A percentile compares a stretch with the other conserved stretches of the same genome.
Conservation (phyloP, 441 rosid genomes). For the Jatropha podagrica region DNA sequence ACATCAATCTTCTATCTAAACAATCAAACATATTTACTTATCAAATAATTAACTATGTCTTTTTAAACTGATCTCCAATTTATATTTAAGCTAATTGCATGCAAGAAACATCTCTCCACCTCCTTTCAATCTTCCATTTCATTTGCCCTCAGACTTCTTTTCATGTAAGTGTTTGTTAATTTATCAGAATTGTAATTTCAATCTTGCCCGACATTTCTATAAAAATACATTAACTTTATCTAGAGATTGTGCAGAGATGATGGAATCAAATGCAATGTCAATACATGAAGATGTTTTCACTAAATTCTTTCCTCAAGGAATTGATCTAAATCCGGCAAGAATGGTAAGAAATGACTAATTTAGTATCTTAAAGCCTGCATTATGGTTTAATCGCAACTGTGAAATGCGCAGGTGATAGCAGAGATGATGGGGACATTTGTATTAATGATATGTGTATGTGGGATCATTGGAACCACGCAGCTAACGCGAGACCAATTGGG, state of each 20-base stretch:
- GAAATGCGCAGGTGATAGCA: constrained; percentile 29
- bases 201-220: constrained; percentile 12
- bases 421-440: constrained; percentile 75
- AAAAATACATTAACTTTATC: constrained; percentile 24
- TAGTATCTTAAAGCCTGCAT: not conserved
- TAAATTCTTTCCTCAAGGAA: constrained; percentile 14
- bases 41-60: not conserved
- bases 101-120: constrained; percentile 33
- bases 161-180: not conserved
- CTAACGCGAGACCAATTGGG: constrained; percentile 56
- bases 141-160: not conserved
- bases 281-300: constrained; percentile 12
- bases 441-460: constrained; percentile 66
- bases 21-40: not conserved
- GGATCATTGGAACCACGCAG: constrained; percentile 58
- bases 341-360: constrained; percentile 33
- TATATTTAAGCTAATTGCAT: not conserved
- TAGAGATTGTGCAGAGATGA: constrained; percentile 27
- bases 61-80: not conserved
- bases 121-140: constrained; percentile 27
- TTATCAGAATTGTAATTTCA: not conserved
- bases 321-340: constrained; percentile 40
- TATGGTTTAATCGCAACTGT: not conserved
- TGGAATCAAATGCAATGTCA: constrained; percentile 19
- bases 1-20: constrained; percentile 12